Conservation (phyloP, 2,329 filamentous ascomycete species). For the Ploettnerulaceae sp. region DNA sequence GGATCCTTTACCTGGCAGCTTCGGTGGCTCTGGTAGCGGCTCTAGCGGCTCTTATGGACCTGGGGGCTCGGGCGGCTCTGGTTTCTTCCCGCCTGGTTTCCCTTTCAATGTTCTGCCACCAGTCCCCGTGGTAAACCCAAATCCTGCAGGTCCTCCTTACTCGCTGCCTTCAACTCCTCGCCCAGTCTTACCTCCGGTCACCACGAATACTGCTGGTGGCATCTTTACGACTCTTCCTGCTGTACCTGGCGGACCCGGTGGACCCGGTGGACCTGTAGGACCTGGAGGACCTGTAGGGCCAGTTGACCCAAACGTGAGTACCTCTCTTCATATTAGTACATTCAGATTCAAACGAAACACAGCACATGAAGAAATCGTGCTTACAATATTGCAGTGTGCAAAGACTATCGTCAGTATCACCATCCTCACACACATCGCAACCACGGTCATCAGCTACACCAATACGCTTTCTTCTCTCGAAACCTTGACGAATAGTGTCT, state of each 20-base stretch:
- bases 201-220: constrained; percentile 1
- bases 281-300: too few relatives aligned
- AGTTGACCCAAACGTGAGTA: constrained; percentile 1
- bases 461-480: background rate
- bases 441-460: constrained; percentile 3
- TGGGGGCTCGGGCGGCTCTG: too few relatives aligned
- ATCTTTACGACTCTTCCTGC: constrained; percentile 1
- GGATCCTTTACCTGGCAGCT: background rate
- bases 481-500: constrained; percentile 3
- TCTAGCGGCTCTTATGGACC: too few relatives aligned
- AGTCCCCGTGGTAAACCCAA: background rate
- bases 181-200: background rate
- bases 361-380: too few relatives aligned
- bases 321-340: background rate
- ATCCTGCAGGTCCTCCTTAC: background rate
- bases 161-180: background rate
- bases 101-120: constrained; percentile 1
- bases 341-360: background rate
- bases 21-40: too few relatives aligned
- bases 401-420: background rate
- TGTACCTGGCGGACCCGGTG: background rate
- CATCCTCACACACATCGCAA: constrained; percentile 1
- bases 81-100: background rate
- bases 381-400: too few relatives aligned
- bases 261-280: background rate